Conservation (phyloP, 2,329 filamentous ascomycete species). For the Periconia macrospinosa region DNA sequence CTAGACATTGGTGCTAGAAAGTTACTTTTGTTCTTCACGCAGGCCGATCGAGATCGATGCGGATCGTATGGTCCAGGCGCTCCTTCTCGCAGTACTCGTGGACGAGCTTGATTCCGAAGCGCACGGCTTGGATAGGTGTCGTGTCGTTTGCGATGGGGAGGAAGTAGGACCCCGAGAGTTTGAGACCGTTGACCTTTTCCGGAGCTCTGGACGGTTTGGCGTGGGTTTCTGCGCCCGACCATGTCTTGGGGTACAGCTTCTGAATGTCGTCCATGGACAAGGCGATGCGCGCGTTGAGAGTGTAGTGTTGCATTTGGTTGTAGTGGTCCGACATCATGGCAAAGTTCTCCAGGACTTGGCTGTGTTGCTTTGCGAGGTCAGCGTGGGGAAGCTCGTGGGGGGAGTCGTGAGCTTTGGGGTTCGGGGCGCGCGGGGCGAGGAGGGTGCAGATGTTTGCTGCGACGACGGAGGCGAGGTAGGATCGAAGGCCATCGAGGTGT, state of each 20-base stretch:
- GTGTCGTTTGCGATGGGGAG: conserved; percentile 46
- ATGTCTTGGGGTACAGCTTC: conserved; percentile 43
- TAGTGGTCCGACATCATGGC: conserved; percentile 30
- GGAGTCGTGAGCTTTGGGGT: conserved; percentile 27
- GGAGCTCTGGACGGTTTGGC: conserved; percentile 23
- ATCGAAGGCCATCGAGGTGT: conserved; percentile 46
- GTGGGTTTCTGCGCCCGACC: conserved; percentile 30
- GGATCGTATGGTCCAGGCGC: conserved; percentile 24
- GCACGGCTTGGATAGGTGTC: conserved; percentile 47
- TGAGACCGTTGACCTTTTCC: conserved; percentile 38
- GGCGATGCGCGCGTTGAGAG: conserved; percentile 28
- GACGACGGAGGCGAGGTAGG: conserved; percentile 45
- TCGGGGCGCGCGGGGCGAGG: conserved; percentile 29
- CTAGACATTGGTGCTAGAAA: neutral
- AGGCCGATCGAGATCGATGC: conserved; percentile 30
- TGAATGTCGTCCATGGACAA: conserved; percentile 42
- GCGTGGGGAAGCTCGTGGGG: conserved; percentile 26
- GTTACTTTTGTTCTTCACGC: conserved; percentile 14
- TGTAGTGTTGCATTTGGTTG: conserved; percentile 25
- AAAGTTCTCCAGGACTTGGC: conserved; percentile 26
- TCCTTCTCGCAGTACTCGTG: conserved; percentile 47
- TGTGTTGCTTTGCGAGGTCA: conserved; percentile 27
- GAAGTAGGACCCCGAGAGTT: conserved; percentile 42
- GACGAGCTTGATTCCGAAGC: conserved; percentile 47
- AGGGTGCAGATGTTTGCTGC: conserved; percentile 41